Evolutionary conservation across 768 basidiomycete genomes (phyloP), one percentile per base, ranked within the genome.

Genomic region (Arthromyces matolae): DNA sequence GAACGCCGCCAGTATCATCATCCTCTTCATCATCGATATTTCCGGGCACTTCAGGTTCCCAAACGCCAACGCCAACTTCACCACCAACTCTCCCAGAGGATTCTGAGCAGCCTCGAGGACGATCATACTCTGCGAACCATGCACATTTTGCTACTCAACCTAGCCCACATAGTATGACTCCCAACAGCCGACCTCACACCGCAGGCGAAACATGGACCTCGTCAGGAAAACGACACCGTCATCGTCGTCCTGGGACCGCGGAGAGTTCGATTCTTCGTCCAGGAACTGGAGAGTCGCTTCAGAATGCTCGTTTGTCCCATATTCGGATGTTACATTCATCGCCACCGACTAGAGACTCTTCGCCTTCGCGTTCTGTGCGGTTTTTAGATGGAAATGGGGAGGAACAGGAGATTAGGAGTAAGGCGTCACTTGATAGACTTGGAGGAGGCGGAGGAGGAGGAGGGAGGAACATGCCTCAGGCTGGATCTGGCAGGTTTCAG

Each of bases 321-420:
- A 66, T 71, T 8, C 55, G 64, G 8, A 60, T 60, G 39, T 47
- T 62, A 42, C 58, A 67, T 41, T 56, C 55, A 12, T 47, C 54
- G 3, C 58, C 61, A n/a, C 60, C 63, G 13, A 67, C 70, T 22
- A 60, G 75, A 36, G 75, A 76, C 18, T 64, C 52, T 14, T 78
- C 76, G 19, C 76, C 76, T 3, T 64, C 75, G 28, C 61, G 76
- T 20, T 74, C 71, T 29, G 67, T 78, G 14, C 53, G 73, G 45
- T 76, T 76, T 41, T 59, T 63, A 16, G 71, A 69, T 44, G 57
- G 62, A 28, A 23, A n/a, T 19, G 44, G 35, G 8, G 47, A 49
- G 7, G 46, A 47, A 4, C 18, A 12, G 8, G 49, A 50, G 52
- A 20, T 43, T 25, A 51, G 22, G 37, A 49, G 27, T 19, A 51